phyloP scores from a whole-genome alignment of 352 stramenopile genomes.

The Globisporangium ultimum region DNA sequence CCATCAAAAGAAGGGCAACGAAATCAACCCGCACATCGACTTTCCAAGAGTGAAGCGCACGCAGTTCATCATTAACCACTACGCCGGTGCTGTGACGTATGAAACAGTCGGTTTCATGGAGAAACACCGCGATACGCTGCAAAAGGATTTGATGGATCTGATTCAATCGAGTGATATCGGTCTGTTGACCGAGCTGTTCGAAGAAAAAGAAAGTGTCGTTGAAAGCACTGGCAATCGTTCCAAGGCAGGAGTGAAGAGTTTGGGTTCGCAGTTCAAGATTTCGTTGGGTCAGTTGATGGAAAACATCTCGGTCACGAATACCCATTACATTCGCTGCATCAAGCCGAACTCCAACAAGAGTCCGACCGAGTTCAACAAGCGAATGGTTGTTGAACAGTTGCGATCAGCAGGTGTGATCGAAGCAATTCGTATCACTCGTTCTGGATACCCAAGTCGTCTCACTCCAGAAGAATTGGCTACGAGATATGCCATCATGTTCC shows the following conservation, averaged over 20 bases:
- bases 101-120: constrained; percentile 94
- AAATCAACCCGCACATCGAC: constrained; percentile 74
- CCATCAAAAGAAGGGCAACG: constrained; percentile 67
- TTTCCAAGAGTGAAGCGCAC: constrained; percentile 88
- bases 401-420: constrained; percentile 90
- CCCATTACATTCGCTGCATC: constrained; percentile 88
- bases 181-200: constrained; percentile 73
- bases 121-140: constrained; percentile 94
- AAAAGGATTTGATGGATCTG: constrained; percentile 93
- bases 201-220: constrained; percentile 41
- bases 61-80: constrained; percentile 96
- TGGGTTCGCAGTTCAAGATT: constrained; percentile 84
- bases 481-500: constrained; percentile 88
- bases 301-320: constrained; percentile 81
- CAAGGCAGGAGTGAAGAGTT: constrained; percentile 69
- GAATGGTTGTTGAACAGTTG: constrained; percentile 90
- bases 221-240: constrained; percentile 35
- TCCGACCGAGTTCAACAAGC: constrained; percentile 84
- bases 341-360: constrained; percentile 89
- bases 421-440: constrained; percentile 90
- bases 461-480: constrained; percentile 76
- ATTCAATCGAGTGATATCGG: constrained; percentile 70
- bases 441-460: constrained; percentile 91
- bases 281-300: constrained; percentile 84
- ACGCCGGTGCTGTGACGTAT: constrained; percentile 94